Evolutionary conservation across 2,329 filamentous ascomycete genomes (phyloP), one percentile per base, ranked within the genome.

Genomic region (Trichoderma harzianum): DNA sequence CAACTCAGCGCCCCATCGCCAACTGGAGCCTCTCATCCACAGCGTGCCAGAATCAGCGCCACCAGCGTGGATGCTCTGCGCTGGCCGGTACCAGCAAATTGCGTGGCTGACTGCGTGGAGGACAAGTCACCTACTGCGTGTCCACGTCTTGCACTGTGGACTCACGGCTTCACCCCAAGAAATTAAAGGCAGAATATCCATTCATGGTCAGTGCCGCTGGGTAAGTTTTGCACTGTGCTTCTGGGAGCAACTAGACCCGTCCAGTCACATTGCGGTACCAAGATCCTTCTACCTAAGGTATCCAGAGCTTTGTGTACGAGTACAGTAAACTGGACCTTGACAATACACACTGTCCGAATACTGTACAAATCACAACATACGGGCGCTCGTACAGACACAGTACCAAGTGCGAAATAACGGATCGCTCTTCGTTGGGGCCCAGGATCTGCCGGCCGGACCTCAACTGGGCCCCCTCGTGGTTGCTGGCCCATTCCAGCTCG

Each of bases 31-130:
- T 61, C 36, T 36, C 34, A 60, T 58, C 69, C 28, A 66, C 36
- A 34, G 53, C 36, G n/a, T 58, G 53, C 53, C 53, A 43, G 53
- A 61, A 51, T 21, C n/a, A 21, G n/a, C 43, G n/a, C n/a, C 43
- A n/a, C 43, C 43, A 67, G 60, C 67, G 43, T 28, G 62, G 34
- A 21, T 32, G 55, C 55, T 16, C 39, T 71, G 69, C 30, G 70
- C 51, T 64, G 73, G 70, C 51, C 34, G 68, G 71, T 73, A 74
- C 71, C 71, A 68, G 60, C 60, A 69, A 71, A 53, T 62, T 63
- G 71, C 69, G 71, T 64, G 69, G 64, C 69, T 57, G 60, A 53
- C 53, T 66, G 71, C 70, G 61, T 70, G 70, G 66, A 28, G 63
- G 43, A 63, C 53, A 53, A 57, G 70, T 73, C 57, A 62, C 70